These are phyloP conservation scores for Leptographium lundbergii DNA, from an alignment of 2,329 filamentous ascomycete species.

Conservation along the genomic window DNA sequence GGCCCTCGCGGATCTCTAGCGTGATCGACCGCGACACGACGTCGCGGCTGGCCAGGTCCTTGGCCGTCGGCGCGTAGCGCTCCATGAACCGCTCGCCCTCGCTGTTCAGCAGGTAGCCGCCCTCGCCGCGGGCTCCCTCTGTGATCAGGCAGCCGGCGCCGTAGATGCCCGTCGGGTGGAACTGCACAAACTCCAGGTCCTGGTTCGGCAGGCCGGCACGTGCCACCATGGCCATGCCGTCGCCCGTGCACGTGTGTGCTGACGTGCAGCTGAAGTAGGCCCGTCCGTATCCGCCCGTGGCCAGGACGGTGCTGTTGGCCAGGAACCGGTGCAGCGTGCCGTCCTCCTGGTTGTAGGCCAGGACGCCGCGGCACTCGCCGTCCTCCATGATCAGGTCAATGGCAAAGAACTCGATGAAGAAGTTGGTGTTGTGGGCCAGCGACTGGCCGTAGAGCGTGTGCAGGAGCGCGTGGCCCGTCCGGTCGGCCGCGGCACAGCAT, in stretches of 20 bases:
- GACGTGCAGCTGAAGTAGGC: conserved; percentile 98
- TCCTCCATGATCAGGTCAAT: conserved; percentile 96
- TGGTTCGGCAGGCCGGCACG: conserved; percentile 96
- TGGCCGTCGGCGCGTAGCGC: conserved; percentile 91
- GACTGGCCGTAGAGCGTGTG: conserved; percentile 98
- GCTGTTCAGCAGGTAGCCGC: conserved; percentile 93
- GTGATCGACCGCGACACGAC: conserved; percentile 98
- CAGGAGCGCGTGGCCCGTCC: conserved; percentile 92
- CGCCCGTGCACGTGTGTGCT: conserved; percentile 95
- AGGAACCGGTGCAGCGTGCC: conserved; percentile 95
- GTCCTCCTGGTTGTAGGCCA: conserved; percentile 98
- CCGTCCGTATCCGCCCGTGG: conserved; percentile 94
- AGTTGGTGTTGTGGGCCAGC: conserved; percentile 94
- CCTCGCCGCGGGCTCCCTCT: conserved; percentile 94
- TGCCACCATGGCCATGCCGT: conserved; percentile 98
- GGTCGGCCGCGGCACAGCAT: conserved; percentile 89
- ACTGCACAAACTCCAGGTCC: conserved; percentile 98
- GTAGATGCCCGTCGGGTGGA: conserved; percentile 98
- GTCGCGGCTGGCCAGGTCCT: conserved; percentile 92
- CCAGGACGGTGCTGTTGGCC: conserved; percentile 90
- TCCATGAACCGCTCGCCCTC: conserved; percentile 99
- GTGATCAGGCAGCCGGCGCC: conserved; percentile 96
- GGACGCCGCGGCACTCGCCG: conserved; percentile 88
- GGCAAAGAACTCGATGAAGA: conserved; percentile 99
- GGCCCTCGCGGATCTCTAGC: conserved; percentile 92